phyloP scores from a whole-genome alignment of 2,329 filamentous ascomycete genomes.

The Stachybotrys chlorohalonatus region DNA sequence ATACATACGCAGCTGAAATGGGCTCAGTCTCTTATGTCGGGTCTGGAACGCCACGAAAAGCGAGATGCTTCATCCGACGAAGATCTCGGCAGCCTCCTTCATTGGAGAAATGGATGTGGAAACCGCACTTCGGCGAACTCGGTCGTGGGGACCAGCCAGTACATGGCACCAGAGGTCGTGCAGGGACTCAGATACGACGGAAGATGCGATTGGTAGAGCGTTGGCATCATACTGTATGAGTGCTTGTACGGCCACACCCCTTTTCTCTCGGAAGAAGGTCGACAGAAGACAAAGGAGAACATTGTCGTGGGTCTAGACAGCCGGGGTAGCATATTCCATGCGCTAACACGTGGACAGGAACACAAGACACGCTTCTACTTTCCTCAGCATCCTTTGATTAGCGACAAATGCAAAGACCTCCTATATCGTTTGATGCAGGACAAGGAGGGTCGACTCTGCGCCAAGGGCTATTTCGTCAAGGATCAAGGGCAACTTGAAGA shows the following conservation, averaged over 20 bases:
- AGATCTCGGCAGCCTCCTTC: slow-evolving; percentile 39
- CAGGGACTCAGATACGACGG: slow-evolving; percentile 77
- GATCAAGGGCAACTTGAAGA: slow-evolving; percentile 31
- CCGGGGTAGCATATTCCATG: neutral
- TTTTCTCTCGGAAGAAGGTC: slow-evolving; percentile 69
- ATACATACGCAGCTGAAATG: slow-evolving; percentile 23
- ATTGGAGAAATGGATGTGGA: slow-evolving; percentile 60
- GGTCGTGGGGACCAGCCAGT: slow-evolving; percentile 90
- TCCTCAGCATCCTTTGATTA: slow-evolving; percentile 56
- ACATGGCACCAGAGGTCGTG: slow-evolving; percentile 96
- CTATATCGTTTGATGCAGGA: slow-evolving; percentile 65
- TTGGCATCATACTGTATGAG: slow-evolving; percentile 90
- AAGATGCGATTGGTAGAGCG: slow-evolving; percentile 93
- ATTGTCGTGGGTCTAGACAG: slow-evolving; percentile 53
- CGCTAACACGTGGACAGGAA: slow-evolving; percentile 38
- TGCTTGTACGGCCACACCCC: slow-evolving; percentile 89
- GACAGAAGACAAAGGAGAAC: slow-evolving; percentile 76
- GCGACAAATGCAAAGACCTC: slow-evolving; percentile 65
- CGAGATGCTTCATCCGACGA: slow-evolving; percentile 16
- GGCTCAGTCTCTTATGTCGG: slow-evolving; percentile 18
- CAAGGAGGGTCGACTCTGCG: slow-evolving; percentile 68
- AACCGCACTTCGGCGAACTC: slow-evolving; percentile 70
- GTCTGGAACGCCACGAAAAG: slow-evolving; percentile 22
- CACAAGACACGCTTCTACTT: slow-evolving; percentile 65
- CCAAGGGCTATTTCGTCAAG: slow-evolving; percentile 61